Evolutionary conservation across 139 green algal genomes (phyloP), one percentile per base, ranked within the genome.

Genomic region (Auxenochlorella pyrenoidosa): DNA sequence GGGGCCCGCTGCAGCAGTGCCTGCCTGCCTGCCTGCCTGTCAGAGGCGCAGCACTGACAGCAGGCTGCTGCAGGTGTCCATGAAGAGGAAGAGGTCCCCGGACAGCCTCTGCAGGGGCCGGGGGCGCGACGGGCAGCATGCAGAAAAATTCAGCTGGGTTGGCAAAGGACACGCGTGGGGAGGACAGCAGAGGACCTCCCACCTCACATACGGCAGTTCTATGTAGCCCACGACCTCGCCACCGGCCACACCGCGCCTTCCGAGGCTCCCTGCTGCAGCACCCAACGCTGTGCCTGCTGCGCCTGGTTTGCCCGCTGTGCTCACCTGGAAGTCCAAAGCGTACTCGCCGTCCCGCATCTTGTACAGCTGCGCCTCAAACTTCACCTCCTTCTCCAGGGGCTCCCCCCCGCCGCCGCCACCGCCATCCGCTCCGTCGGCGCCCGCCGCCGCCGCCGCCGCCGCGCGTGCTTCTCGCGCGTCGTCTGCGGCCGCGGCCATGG

Each of bases 281-380:
- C n/a, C n/a, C n/a, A n/a, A n/a, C n/a, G n/a, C n/a, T n/a, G n/a
- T 83, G 32, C 47, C 19, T 66, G 30, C 40, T 38, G 34, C 13
- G 60, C 13, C 40, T 32, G 22, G n/a, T n/a, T n/a, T n/a, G n/a
- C n/a, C n/a, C n/a, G 60, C 60, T 86, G 63, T 21, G 13, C 15
- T 28, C 58, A 88, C 84, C 93, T 99, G 97, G 38, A 99, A 86
- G 90, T 99, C 98, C 0, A 99, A 89, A 13, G 96, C 81, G 89
- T 98, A 99, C 88, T 99, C 96, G 22, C 97, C 96, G 40, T 99
- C 97, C 60, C 95, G 89, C 47, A 97, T 79, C 78, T 98, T 98
- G 92, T 99, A 99, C 90, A 99, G 92, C 93, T 99, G 97, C 34
- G 95, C 86, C 92, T 99, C 97, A 87, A 99, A 98, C 88, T 98